These are phyloP conservation scores for Chlamydomonas schloesseri DNA, from an alignment of 139 green algal genomes.

Conservation along the genomic window DNA sequence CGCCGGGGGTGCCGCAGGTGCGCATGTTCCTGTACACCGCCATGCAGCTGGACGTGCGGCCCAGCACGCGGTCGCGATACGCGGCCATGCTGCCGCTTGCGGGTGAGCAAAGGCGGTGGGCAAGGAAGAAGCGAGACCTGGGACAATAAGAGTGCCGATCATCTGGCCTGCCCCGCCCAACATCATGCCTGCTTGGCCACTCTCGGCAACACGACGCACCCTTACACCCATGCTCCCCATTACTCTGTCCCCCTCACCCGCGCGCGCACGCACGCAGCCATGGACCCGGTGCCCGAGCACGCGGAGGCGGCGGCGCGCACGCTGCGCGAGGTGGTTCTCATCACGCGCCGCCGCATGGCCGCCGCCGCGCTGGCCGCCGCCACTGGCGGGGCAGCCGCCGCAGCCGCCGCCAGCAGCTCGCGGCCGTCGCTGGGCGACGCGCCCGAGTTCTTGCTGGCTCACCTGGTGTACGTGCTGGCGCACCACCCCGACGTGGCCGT, in stretches of 20 bases:
- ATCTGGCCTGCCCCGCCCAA: too few species aligned
- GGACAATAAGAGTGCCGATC: too few species aligned
- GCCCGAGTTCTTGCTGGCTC: constrained; percentile 87
- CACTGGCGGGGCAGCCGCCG: neutral
- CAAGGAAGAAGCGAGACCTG: too few species aligned
- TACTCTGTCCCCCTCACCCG: too few species aligned
- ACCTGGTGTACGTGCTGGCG: constrained; percentile 81
- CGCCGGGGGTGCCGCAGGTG: neutral
- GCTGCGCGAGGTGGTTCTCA: constrained; percentile 54
- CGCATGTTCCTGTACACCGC: constrained; percentile 8
- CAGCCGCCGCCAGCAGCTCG: neutral
- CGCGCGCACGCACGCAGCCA: too few species aligned
- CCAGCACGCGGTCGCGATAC: constrained; percentile 37
- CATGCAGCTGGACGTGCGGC: neutral
- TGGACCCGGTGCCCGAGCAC: constrained; percentile 62
- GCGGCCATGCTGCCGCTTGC: constrained; percentile 76
- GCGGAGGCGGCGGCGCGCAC: constrained; percentile 41
- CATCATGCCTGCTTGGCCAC: too few species aligned
- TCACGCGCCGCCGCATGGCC: constrained; percentile 21
- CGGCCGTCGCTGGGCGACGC: constrained; percentile 68
- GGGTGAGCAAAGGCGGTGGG: constrained; percentile 28
- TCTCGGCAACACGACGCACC: too few species aligned
- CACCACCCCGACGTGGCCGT: constrained; percentile 81
- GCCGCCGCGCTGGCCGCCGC: neutral
- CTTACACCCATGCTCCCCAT: too few species aligned